These are phyloP conservation scores for Bassia scoparia DNA, from an alignment of 148 eudicot genomes.

Conservation along the genomic window DNA sequence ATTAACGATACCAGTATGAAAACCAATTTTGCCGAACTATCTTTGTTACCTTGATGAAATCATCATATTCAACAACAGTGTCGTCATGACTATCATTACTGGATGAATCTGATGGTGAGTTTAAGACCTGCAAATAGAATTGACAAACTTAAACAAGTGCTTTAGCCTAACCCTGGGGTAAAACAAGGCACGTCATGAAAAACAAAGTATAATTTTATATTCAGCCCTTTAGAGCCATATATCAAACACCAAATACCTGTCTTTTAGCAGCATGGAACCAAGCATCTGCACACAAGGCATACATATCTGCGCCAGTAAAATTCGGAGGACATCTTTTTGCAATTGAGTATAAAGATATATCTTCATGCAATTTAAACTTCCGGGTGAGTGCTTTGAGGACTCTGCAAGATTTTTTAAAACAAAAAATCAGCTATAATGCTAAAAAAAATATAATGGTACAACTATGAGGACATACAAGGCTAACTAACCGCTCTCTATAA, in stretches of 20 bases:
- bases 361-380: constrained; percentile 80
- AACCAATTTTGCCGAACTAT: not conserved
- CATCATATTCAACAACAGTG: constrained; percentile 61
- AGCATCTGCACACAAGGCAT: constrained; percentile 98
- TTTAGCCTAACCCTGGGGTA: not conserved
- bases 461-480: not conserved
- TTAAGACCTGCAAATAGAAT: constrained; percentile 45
- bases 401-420: constrained; percentile 50
- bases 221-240: not conserved
- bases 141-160: not conserved
- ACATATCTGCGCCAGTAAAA: constrained; percentile 98
- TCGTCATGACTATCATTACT: constrained; percentile 39
- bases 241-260: constrained; percentile 43
- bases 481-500: constrained; percentile 74
- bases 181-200: not conserved
- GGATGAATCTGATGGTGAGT: constrained; percentile 41
- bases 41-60: constrained; percentile 70
- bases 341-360: constrained; percentile 69
- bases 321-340: constrained; percentile 89
- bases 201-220: no score
- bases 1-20: not conserved
- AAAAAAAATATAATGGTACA: not conserved
- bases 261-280: constrained; percentile 98
- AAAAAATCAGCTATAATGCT: not conserved
- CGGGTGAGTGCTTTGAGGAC: constrained; percentile 86